A percentile compares a stretch with the other conserved stretches of the same genome.
These are phyloP conservation scores for Plasmodium gaboni DNA, from an alignment of 169 alveolate genomes.

Conservation along the genomic window DNA sequence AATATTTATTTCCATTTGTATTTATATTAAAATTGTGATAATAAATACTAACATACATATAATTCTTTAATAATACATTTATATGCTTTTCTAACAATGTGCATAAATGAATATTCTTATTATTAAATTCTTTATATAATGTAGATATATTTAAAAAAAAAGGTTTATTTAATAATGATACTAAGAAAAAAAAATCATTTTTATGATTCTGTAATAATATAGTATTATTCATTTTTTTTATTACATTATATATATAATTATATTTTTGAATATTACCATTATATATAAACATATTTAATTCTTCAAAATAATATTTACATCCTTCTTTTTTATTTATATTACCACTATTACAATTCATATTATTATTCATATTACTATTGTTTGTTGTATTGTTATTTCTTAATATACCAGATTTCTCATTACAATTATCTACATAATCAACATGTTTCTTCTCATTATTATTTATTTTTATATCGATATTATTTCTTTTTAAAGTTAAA, in stretches of 20 bases:
- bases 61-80: conserved; percentile 53
- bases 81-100: conserved; percentile 73
- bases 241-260: conserved; percentile 63
- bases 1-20: conserved; percentile 27
- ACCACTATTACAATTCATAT: not conserved
- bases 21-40: conserved; percentile 73
- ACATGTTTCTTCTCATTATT: not conserved
- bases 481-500: conserved; percentile 38
- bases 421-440: not conserved
- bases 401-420: not conserved
- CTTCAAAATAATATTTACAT: conserved; percentile 68
- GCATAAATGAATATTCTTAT: conserved; percentile 70
- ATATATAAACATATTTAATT: conserved; percentile 61
- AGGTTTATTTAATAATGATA: conserved; percentile 68
- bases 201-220: conserved; percentile 61
- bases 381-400: not conserved
- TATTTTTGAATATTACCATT: conserved; percentile 67
- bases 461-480: conserved; percentile 25
- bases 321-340: conserved; percentile 15
- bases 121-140: conserved; percentile 73
- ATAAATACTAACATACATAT: conserved; percentile 73
- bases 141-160: conserved; percentile 69
- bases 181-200: conserved; percentile 72
- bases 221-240: conserved; percentile 74
- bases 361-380: not conserved